A percentile compares a stretch with the other conserved stretches of the same genome.
phyloP scores from a whole-genome alignment of 208 protist genomes.

The Borovskyia barvae region DNA sequence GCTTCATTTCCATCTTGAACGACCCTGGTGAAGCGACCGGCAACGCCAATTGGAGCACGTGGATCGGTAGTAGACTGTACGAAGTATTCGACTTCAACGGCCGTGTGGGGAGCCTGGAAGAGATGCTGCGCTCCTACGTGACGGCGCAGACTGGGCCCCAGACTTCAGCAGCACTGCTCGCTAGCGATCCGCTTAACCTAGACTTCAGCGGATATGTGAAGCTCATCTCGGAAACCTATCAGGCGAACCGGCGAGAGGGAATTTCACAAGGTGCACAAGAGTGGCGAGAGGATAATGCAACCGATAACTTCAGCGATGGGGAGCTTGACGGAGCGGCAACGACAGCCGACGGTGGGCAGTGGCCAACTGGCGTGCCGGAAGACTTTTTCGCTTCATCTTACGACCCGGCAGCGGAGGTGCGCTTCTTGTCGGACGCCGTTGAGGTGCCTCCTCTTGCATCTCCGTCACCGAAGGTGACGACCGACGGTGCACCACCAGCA shows the following conservation, averaged over 20 bases:
- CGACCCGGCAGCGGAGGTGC: constrained; percentile 23
- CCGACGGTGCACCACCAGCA: neutral
- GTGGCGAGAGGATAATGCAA: constrained; percentile 13
- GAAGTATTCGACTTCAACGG: constrained; percentile 66
- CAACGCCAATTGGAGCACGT: constrained; percentile 49
- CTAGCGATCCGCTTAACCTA: constrained; percentile 32
- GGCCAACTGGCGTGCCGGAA: constrained; percentile 55
- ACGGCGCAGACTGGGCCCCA: constrained; percentile 24
- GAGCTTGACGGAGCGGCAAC: neutral
- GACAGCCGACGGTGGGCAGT: constrained; percentile 36
- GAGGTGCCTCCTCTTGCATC: constrained; percentile 4
- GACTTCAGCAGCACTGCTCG: constrained; percentile 41
- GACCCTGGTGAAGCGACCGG: constrained; percentile 49
- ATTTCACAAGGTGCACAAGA: constrained; percentile 24
- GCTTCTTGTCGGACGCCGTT: constrained; percentile 17
- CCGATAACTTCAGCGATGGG: neutral
- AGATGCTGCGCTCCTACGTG: constrained; percentile 14
- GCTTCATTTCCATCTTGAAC: constrained; percentile 89
- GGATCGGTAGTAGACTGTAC: constrained; percentile 68
- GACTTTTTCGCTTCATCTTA: constrained; percentile 48
- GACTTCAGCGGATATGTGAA: constrained; percentile 71
- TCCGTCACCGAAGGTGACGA: neutral
- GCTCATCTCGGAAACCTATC: constrained; percentile 66
- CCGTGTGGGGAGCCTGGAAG: constrained; percentile 17
- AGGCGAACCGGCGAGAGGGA: constrained; percentile 56